Evolutionary conservation across 1,284 basidiomycete genomes (phyloP).

Genomic region (Neolentinus lepideus): DNA sequence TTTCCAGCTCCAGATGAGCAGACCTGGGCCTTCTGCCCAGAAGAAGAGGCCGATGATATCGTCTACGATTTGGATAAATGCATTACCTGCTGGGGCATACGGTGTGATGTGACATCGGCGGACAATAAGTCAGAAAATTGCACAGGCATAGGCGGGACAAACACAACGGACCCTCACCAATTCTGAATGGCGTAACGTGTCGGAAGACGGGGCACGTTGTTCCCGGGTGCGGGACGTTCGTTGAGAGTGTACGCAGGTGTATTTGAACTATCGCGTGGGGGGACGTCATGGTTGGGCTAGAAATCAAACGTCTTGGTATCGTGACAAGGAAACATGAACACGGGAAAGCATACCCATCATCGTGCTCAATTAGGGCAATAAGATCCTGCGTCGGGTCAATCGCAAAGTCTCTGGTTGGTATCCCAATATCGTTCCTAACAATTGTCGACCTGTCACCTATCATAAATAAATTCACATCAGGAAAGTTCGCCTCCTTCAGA

Average conservation of each 20-base stretch:
- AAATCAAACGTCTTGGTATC: no score
- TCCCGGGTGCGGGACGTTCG: slow-evolving; percentile 32
- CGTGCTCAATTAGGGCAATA: slow-evolving; percentile 37
- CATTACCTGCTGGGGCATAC: slow-evolving; percentile 11
- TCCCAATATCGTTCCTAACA: slow-evolving; percentile 30
- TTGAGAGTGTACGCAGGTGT: slow-evolving; percentile 35
- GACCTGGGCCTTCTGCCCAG: slow-evolving; percentile 24
- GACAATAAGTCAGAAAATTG: no score
- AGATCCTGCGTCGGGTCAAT: slow-evolving; percentile 60
- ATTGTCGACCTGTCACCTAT: slow-evolving; percentile 6
- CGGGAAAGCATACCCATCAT: slow-evolving; percentile 10
- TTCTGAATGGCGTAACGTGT: slow-evolving; percentile 22
- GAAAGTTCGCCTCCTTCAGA: no score
- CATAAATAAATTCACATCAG: no score
- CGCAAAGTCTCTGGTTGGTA: slow-evolving; percentile 47
- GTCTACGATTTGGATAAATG: slow-evolving; percentile 41
- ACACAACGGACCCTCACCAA: slow-evolving; percentile 7
- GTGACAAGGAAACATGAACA: no score
- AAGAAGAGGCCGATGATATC: slow-evolving; percentile 44
- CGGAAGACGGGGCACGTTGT: slow-evolving; percentile 16
- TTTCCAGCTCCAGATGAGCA: slow-evolving; percentile 51
- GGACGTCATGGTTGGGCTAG: slow-evolving; percentile 4
- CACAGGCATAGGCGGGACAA: not conserved
- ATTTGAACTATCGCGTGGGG: slow-evolving; percentile 10
- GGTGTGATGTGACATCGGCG: no score